These are phyloP conservation scores for Fraxinus baroniana DNA, from an alignment of 305 asterid species.

Conservation along the genomic window DNA sequence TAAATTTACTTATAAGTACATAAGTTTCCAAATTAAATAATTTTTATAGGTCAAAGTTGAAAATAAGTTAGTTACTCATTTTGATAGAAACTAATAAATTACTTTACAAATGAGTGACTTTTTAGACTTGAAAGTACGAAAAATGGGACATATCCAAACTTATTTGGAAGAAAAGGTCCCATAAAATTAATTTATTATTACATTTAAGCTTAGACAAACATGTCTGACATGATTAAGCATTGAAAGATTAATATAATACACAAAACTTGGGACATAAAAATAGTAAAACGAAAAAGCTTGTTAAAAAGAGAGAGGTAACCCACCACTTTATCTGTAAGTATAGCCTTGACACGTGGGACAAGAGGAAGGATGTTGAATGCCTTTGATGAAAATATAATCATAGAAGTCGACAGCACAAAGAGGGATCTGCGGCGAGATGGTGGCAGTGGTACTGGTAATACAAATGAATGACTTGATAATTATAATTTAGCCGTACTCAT, in stretches of 20 bases:
- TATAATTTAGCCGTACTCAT: background rate
- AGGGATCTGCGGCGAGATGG: conserved; percentile 95
- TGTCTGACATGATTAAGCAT: background rate
- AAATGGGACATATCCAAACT: background rate
- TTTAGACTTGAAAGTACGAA: background rate
- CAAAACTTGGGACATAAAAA: background rate
- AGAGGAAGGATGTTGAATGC: conserved; percentile 70
- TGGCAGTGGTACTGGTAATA: conserved; percentile 67
- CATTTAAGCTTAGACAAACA: background rate
- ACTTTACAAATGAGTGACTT: background rate
- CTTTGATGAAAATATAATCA: conserved; percentile 83
- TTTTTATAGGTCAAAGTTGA: background rate
- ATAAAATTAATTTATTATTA: background rate
- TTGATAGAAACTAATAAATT: background rate
- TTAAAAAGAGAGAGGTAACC: conserved; percentile 13
- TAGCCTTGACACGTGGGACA: conserved; percentile 52
- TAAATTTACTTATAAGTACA: background rate
- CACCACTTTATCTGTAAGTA: conserved; percentile 62
- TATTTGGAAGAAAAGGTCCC: background rate
- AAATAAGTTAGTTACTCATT: background rate
- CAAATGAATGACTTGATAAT: background rate
- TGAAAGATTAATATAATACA: background rate
- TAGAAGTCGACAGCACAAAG: conserved; percentile 73
- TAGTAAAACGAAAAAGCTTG: background rate
- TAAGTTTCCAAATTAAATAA: background rate